A percentile compares a stretch with the other conserved stretches of the same genome.
phyloP scores from a whole-genome alignment of 306 rosid species.

The Prunus padus region DNA sequence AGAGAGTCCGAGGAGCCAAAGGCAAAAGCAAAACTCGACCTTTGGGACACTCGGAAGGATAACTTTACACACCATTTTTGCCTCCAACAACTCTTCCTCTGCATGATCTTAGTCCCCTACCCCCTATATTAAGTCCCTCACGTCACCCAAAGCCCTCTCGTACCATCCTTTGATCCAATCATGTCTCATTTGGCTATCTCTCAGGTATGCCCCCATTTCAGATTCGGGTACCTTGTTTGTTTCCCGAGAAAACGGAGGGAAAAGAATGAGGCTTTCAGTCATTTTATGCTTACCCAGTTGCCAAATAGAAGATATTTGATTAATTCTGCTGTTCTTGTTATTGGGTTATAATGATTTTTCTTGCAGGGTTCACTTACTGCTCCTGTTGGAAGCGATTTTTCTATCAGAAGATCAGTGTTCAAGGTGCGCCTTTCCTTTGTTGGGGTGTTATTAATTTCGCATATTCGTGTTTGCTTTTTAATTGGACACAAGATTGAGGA shows the following conservation, averaged over 20 bases:
- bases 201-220: slow-evolving; percentile 35
- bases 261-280: background rate
- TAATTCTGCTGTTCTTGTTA: slow-evolving; percentile 7
- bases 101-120: slow-evolving; percentile 11
- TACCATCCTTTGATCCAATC: slow-evolving; percentile 19
- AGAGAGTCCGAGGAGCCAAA: slow-evolving; percentile 26
- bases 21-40: slow-evolving; percentile 32
- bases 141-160: background rate
- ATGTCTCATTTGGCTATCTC: slow-evolving; percentile 45
- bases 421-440: slow-evolving; percentile 28
- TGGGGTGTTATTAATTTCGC: background rate
- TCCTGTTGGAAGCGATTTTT: slow-evolving; percentile 47
- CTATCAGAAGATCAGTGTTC: slow-evolving; percentile 47
- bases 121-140: slow-evolving; percentile 14
- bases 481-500: background rate
- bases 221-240: slow-evolving; percentile 8
- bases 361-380: slow-evolving; percentile 44
- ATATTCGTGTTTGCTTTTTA: background rate
- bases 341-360: slow-evolving; percentile 4
- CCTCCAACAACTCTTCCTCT: background rate
- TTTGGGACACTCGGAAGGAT: slow-evolving; percentile 47
- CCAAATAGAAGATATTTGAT: background rate
- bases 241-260: slow-evolving; percentile 10
- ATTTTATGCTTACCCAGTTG: slow-evolving; percentile 17
- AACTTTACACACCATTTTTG: background rate